Base-by-base conservation (phyloP, 176 grass and related monocot genomes). In the Urochloa ruziziensis region DNA sequence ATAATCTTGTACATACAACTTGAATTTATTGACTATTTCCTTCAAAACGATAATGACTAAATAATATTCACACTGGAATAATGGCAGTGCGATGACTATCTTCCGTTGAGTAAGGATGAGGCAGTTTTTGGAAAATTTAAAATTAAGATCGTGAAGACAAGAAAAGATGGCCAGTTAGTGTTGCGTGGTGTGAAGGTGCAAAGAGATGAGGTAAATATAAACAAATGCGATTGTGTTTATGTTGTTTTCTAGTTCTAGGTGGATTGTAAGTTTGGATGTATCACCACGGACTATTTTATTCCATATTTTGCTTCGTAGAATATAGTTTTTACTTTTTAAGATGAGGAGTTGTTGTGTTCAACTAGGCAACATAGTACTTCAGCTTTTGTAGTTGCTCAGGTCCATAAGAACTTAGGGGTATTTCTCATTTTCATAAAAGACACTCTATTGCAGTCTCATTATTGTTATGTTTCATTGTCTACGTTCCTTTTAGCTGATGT, bases 51-150 rank as follows among this genome's bases (percentile, higher is more conserved):
- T 82, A 78, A 75, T 67, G 63, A 10, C 10, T 70, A 40, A 70
- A 71, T 62, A 46, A 33, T 61, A 81, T 75, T 43, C 37, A 28
- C 24, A 32, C 42, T 80, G 18, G 60, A 82, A 91, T 54, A 78
- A 71, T 98, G 76, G 25, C 89, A 99, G 96, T 99, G 96, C 67
- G 56, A 90, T 65, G 80, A 84, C 78, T 99, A 99, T 85, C 83
- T 99, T 77, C 91, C 90, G 65, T 23, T 87, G 33, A 87, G 62
- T 7, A 62, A 87, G 76, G 73, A 58, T 6, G 43, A 84, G 13
- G 74, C 34, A 77, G 74, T 79, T 76, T 94, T 92, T 85, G 96
- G 96, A 76, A 92, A 87, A 88, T 87, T 90, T 69, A 92, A 18
- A 66, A 57, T 99, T 75, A 68, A 82, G 53, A 81, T 57, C 23